A percentile compares a stretch with the other conserved stretches of the same genome.
Evolutionary conservation across 2,329 filamentous ascomycete genomes (phyloP).

Genomic region (Colletotrichum godetiae): DNA sequence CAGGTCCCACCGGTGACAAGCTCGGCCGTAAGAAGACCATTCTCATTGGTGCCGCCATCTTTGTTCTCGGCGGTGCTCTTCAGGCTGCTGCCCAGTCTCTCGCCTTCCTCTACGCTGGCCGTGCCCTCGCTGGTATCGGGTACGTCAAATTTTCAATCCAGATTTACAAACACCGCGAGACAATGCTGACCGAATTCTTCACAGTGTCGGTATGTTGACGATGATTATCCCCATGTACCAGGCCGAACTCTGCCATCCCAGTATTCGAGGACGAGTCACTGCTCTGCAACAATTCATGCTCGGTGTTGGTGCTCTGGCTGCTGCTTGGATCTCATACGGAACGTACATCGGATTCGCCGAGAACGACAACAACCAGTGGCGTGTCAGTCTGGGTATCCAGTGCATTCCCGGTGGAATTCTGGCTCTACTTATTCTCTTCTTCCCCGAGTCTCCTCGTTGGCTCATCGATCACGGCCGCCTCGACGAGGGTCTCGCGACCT

Average conservation of each 20-base stretch:
- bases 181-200: not conserved
- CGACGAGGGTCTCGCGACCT: conserved; percentile 73
- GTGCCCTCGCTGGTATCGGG: conserved; percentile 75
- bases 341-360: conserved; percentile 44
- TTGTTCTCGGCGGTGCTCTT: conserved; percentile 77
- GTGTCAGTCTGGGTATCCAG: conserved; percentile 72
- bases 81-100: conserved; percentile 74
- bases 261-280: conserved; percentile 80
- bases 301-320: conserved; percentile 78
- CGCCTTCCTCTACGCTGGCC: conserved; percentile 75
- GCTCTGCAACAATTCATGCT: conserved; percentile 86
- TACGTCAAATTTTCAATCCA: conserved; percentile 18
- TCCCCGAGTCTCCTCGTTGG: conserved; percentile 81
- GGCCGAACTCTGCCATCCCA: conserved; percentile 82
- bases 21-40: conserved; percentile 80
- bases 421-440: conserved; percentile 72
- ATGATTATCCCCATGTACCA: conserved; percentile 73
- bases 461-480: conserved; percentile 77
- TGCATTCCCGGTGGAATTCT: conserved; percentile 73
- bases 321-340: conserved; percentile 79
- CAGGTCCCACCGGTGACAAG: conserved; percentile 71
- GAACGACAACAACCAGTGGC: conserved; percentile 47
- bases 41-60: conserved; percentile 75
- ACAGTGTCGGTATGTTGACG: conserved; percentile 56
- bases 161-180: not conserved